These are phyloP conservation scores for Amanita inopinata DNA, from an alignment of 768 basidiomycete genomes.

Conservation along the genomic window DNA sequence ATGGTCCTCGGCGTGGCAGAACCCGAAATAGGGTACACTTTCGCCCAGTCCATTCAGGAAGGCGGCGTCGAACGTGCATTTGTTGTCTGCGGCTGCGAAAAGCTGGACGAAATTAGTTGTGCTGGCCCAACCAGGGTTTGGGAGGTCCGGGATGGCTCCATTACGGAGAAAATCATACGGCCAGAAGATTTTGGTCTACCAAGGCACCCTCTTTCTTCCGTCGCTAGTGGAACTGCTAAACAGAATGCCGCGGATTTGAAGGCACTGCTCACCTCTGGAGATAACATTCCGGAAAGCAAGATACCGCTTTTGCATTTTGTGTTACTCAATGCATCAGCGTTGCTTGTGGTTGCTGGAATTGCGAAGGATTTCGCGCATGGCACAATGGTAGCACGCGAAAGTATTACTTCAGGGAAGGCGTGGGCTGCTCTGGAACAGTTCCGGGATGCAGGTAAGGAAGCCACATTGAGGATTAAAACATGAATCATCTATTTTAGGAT, in stretches of 20 bases:
- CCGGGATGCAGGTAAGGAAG: conserved; percentile 29
- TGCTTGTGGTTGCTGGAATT: conserved; percentile 77
- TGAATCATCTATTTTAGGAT: background rate
- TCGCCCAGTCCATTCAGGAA: conserved; percentile 64
- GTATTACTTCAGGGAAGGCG: conserved; percentile 48
- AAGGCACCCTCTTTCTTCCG: conserved; percentile 57
- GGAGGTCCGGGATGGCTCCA: conserved; percentile 64
- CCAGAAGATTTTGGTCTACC: conserved; percentile 74
- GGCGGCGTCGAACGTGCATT: conserved; percentile 75
- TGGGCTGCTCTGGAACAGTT: conserved; percentile 49
- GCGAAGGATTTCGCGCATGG: conserved; percentile 66
- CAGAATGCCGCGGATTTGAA: conserved; percentile 77
- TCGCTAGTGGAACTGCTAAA: conserved; percentile 61
- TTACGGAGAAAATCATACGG: conserved; percentile 52
- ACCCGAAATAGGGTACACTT: conserved; percentile 68
- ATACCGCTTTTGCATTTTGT: conserved; percentile 77
- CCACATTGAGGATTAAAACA: conserved; percentile 1
- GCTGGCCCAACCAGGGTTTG: conserved; percentile 83
- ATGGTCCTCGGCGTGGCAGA: conserved; percentile 92
- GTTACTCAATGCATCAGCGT: conserved; percentile 80
- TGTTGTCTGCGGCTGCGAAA: conserved; percentile 90
- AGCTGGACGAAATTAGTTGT: conserved; percentile 91
- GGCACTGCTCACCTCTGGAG: conserved; percentile 49
- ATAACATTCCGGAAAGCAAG: conserved; percentile 43
- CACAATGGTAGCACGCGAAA: conserved; percentile 53